Conservation (phyloP, 2,329 filamentous ascomycete genomes). For the Acephala macrosclerotiorum region DNA sequence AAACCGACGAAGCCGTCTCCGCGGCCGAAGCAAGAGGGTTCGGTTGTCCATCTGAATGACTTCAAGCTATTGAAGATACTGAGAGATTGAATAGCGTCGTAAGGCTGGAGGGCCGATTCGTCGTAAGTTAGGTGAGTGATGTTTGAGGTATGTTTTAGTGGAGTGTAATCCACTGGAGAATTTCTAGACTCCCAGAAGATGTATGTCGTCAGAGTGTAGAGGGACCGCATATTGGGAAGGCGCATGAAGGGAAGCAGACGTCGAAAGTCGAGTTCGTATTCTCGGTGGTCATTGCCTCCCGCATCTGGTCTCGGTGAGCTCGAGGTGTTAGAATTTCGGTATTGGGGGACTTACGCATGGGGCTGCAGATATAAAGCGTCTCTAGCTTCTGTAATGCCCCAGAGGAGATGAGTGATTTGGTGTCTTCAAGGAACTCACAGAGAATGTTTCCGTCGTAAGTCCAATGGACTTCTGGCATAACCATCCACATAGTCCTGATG, state of each 20-base stretch:
- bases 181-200: not conserved
- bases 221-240: constrained; percentile 19
- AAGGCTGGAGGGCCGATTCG: constrained; percentile 14
- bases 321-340: not conserved
- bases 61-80: constrained; percentile 17
- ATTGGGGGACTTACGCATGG: constrained; percentile 22
- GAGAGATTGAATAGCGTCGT: constrained; percentile 14
- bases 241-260: constrained; percentile 22
- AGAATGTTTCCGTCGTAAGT: not conserved
- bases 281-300: constrained; percentile 21
- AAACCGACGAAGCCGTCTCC: constrained; percentile 15
- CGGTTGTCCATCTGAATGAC: constrained; percentile 21
- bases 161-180: constrained; percentile 12
- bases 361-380: constrained; percentile 19
- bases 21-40: constrained; percentile 1
- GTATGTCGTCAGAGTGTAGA: constrained; percentile 21
- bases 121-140: constrained; percentile 24
- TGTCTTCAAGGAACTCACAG: not conserved
- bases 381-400: constrained; percentile 8
- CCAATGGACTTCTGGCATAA: constrained; percentile 13
- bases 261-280: constrained; percentile 24
- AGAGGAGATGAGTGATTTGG: not conserved
- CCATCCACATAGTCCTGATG: constrained; percentile 1
- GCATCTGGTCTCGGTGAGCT: constrained; percentile 21
- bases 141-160: constrained; percentile 17